Percentiles rank a stretch among this genome's conserved stretches.
Evolutionary conservation across 306 rosid species (phyloP).

Genomic region (Quercus cerris): DNA sequence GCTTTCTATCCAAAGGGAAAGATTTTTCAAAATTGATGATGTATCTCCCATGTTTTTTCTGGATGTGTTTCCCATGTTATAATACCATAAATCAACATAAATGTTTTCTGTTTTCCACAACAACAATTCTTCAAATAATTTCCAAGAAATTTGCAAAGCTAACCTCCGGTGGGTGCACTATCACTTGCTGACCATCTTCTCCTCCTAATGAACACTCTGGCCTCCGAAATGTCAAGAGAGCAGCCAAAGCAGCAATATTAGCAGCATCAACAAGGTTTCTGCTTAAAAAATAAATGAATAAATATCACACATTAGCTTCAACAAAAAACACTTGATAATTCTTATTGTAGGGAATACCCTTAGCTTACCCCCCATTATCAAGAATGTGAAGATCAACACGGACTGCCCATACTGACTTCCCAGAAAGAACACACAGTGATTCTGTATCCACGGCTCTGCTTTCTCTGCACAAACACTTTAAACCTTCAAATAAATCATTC

Average conservation of each 20-base stretch:
- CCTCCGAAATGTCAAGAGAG: slow-evolving; percentile 73
- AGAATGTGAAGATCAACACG: slow-evolving; percentile 82
- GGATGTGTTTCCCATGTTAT: background rate
- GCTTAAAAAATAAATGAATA: slow-evolving; percentile 14
- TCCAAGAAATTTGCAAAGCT: slow-evolving; percentile 12
- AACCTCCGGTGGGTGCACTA: slow-evolving; percentile 89
- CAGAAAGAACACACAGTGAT: slow-evolving; percentile 73
- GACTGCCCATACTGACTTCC: slow-evolving; percentile 79
- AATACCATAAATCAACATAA: background rate
- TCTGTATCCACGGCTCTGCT: slow-evolving; percentile 86
- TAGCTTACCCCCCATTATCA: slow-evolving; percentile 80
- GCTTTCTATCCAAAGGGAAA: background rate
- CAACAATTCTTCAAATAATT: background rate
- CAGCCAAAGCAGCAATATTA: slow-evolving; percentile 81
- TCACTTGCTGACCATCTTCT: slow-evolving; percentile 79
- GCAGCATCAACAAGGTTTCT: slow-evolving; percentile 93
- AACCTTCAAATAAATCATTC: slow-evolving; percentile 11
- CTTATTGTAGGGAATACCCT: background rate
- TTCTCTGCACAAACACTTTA: slow-evolving; percentile 49
- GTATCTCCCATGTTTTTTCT: background rate
- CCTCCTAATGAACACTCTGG: slow-evolving; percentile 87
- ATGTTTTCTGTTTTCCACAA: background rate
- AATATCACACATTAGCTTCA: background rate
- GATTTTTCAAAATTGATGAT: background rate
- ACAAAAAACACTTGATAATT: background rate